Conservation (phyloP, 1,284 basidiomycete species). For the Sanghuangporus weigelae region DNA sequence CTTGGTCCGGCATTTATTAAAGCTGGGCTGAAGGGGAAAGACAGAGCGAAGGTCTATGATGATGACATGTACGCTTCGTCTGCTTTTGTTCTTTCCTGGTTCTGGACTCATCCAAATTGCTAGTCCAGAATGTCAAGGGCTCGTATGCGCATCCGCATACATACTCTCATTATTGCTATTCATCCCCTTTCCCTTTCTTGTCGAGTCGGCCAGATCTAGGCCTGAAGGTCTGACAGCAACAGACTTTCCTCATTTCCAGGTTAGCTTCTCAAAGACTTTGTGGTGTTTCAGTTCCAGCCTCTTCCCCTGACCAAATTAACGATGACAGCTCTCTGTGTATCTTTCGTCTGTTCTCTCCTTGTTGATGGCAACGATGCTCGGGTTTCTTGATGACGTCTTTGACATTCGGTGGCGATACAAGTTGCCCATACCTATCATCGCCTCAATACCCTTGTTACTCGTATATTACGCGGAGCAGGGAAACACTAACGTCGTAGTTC, state of each 20-base stretch:
- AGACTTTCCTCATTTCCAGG: slow-evolving; percentile 87
- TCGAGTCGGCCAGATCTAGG: slow-evolving; percentile 37
- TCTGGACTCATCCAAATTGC: background rate
- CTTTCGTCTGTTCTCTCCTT: slow-evolving; percentile 89
- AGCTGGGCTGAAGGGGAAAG: slow-evolving; percentile 74
- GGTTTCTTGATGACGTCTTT: slow-evolving; percentile 96
- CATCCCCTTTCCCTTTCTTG: slow-evolving; percentile 83
- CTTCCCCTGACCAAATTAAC: background rate
- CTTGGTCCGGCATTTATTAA: slow-evolving; percentile 71
- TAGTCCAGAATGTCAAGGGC: slow-evolving; percentile 91
- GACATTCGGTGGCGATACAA: slow-evolving; percentile 99
- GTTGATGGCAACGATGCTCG: slow-evolving; percentile 88
- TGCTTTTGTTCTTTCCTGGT: background rate
- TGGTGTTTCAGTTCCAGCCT: background rate
- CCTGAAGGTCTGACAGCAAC: slow-evolving; percentile 58
- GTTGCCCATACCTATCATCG: slow-evolving; percentile 93
- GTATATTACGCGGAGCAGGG: slow-evolving; percentile 96
- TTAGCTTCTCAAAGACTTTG: slow-evolving; percentile 26
- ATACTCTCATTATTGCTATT: slow-evolving; percentile 82
- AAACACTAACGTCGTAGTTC: slow-evolving; percentile 92
- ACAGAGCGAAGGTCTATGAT: slow-evolving; percentile 73
- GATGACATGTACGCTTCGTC: slow-evolving; percentile 64
- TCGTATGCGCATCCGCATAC: slow-evolving; percentile 88
- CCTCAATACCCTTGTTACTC: slow-evolving; percentile 90
- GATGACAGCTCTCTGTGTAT: slow-evolving; percentile 81